A percentile compares a stretch with the other conserved stretches of the same genome.
phyloP scores from a whole-genome alignment of 257 asterid species.

The Plantago elongata region DNA sequence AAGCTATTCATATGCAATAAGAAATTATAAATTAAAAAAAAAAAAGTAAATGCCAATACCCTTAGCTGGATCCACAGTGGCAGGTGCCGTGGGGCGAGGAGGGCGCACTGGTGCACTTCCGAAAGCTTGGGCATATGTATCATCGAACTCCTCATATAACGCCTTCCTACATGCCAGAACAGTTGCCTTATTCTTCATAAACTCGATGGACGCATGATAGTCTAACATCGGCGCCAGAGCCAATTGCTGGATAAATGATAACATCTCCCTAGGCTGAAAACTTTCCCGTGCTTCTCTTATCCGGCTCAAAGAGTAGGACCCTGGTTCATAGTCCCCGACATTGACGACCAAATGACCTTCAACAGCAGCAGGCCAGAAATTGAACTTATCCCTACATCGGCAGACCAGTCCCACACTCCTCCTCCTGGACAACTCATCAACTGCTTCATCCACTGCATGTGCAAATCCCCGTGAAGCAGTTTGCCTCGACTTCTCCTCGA shows the following conservation, averaged over 20 bases:
- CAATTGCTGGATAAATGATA: slow-evolving; percentile 44
- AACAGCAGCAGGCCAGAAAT: slow-evolving; percentile 47
- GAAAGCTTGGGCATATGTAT: slow-evolving; percentile 91
- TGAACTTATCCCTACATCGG: slow-evolving; percentile 59
- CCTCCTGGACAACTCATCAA: slow-evolving; percentile 72
- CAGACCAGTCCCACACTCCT: slow-evolving; percentile 72
- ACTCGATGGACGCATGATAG: slow-evolving; percentile 33
- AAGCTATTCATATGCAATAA: background rate
- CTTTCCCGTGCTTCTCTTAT: slow-evolving; percentile 57
- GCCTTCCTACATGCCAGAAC: slow-evolving; percentile 66
- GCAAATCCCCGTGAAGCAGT: slow-evolving; percentile 44
- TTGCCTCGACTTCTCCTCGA: slow-evolving; percentile 68
- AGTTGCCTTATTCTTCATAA: slow-evolving; percentile 62
- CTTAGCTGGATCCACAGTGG: slow-evolving; percentile 49
- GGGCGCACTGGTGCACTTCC: slow-evolving; percentile 58
- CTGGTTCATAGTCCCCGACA: slow-evolving; percentile 61
- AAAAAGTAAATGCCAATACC: slow-evolving; percentile 37
- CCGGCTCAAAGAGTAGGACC: slow-evolving; percentile 53
- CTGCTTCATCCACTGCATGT: slow-evolving; percentile 85
- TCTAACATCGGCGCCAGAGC: slow-evolving; percentile 51
- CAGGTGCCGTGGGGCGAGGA: slow-evolving; percentile 47
- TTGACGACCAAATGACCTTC: slow-evolving; percentile 62
- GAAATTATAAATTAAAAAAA: too few relatives aligned
- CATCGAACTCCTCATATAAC: slow-evolving; percentile 77
- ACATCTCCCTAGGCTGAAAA: slow-evolving; percentile 57